Evolutionary conservation across 2,329 filamentous ascomycete genomes (phyloP), one percentile per base, ranked within the genome.

Genomic region (Beauveria caledonica): DNA sequence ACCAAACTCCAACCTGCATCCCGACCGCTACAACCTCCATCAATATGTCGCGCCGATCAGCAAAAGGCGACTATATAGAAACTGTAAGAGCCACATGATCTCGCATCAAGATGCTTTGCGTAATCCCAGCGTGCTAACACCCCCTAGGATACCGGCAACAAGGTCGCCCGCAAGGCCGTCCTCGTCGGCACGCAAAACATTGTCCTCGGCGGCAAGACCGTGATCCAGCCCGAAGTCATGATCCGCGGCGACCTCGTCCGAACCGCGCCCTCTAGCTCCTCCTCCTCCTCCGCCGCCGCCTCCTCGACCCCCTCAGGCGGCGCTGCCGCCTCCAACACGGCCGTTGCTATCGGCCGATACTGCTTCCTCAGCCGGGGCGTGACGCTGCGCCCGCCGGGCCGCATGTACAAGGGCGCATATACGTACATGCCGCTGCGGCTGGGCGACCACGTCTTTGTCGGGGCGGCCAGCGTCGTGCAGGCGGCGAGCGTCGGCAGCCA

Each of bases 131-230:
- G 23, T 36, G 27, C 51, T 62, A 27, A 66, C 57, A 33, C 21
- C 49, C 27, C 39, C 21, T 66, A 96, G 92, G 93, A 97, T 76
- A 96, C 92, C 3, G 94, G 94, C 66, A 99, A 99, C 83, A 97
- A 97, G 78, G 94, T 99, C 69, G 93, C 92, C 44, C 90, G 94
- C 66, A 91, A 91, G 67, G 90, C 91, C 63, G 87, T 88, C 71
- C 90, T 99, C 67, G 89, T 96, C 69, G 94, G 94, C 68, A 97
- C 93, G 23, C 92, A 96, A 68, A 96, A 97, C 76, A 97, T 99
- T 76, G 96, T 96, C 75, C 88, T 99, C 2, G 94, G 92, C 67
- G 94, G 94, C 64, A 96, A 91, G 76, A 96, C 92, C 1, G 91
- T 97, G 64, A 96, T 99, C 70, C 92, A 96, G 80, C 88, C 92